Percentiles rank a stretch among this genome's conserved stretches.
These are phyloP conservation scores for Straminergon stramineum DNA, from an alignment of 225 moss, liverwort and hornwort species.

Conservation along the genomic window DNA sequence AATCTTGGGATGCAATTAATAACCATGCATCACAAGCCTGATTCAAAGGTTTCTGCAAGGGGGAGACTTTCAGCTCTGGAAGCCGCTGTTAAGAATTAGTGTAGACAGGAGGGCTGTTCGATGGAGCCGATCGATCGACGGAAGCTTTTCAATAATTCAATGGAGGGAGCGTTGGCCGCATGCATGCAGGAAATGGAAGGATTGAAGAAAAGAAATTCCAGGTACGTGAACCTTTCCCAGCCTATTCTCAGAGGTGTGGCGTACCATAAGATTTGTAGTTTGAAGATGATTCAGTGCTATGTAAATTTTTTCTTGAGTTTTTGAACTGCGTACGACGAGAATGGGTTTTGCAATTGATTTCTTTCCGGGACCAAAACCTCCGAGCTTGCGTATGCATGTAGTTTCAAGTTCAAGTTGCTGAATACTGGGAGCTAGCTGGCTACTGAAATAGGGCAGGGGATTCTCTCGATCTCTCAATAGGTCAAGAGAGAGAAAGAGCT, in stretches of 20 bases:
- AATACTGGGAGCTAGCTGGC: background rate
- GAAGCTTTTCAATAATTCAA: background rate
- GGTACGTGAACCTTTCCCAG: background rate
- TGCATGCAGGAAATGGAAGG: too few relatives aligned
- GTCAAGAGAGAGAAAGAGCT: background rate
- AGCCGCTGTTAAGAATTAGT: background rate
- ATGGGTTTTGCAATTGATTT: background rate
- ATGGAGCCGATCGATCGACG: background rate
- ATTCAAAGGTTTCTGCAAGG: background rate
- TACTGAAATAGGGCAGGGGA: background rate
- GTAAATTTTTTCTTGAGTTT: background rate
- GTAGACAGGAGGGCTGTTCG: background rate
- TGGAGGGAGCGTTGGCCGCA: background rate
- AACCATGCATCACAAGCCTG: too few relatives aligned
- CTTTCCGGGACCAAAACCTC: background rate
- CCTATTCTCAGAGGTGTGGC: background rate
- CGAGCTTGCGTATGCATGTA: background rate
- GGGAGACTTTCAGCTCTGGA: background rate
- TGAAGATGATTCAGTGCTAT: background rate
- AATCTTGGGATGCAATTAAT: background rate
- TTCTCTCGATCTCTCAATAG: background rate
- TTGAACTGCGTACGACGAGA: background rate
- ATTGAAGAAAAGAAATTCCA: background rate
- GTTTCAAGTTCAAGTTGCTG: background rate
- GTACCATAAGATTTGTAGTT: background rate